Evolutionary conservation across 1,284 basidiomycete genomes (phyloP).

Genomic region (Leccinum pallidistipes): DNA sequence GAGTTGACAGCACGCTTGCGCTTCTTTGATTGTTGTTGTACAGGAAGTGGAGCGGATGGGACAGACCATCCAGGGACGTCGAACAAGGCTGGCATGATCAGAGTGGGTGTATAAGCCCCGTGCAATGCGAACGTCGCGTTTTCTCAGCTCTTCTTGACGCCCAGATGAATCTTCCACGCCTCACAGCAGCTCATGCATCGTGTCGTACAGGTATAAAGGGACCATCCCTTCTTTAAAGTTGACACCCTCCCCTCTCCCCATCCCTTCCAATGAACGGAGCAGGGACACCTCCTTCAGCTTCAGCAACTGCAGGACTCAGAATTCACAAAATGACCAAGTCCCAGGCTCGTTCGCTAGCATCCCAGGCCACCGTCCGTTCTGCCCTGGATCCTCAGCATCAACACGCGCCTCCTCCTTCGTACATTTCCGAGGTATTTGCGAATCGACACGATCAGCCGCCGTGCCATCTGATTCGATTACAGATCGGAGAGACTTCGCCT

Average conservation of each 20-base stretch:
- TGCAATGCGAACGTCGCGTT: constrained; percentile 27
- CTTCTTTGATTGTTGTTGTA: constrained; percentile 48
- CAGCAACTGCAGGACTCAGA: constrained; percentile 10
- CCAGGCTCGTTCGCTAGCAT: constrained; percentile 1
- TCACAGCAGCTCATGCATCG: constrained; percentile 12
- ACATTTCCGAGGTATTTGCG: constrained; percentile 17
- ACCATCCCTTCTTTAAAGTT: neutral
- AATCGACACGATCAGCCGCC: neutral
- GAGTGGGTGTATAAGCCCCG: neutral
- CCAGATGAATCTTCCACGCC: constrained; percentile 21
- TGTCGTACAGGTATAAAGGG: constrained; percentile 28
- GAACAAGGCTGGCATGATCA: constrained; percentile 49
- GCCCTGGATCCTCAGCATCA: constrained; percentile 19
- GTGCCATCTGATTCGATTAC: constrained; percentile 16
- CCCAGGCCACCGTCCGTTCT: constrained; percentile 10
- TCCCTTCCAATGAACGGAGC: constrained; percentile 16
- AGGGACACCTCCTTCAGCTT: neutral
- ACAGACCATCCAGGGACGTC: constrained; percentile 75
- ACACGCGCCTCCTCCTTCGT: constrained; percentile 5
- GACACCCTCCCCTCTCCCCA: neutral
- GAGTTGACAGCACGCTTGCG: constrained; percentile 55
- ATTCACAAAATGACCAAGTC: constrained; percentile 16
- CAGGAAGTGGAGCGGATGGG: constrained; percentile 43
- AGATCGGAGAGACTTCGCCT: constrained; percentile 16
- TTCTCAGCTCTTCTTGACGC: constrained; percentile 7